Conservation (phyloP, 495 filamentous ascomycete species). For the Parathielavia hyrcaniae region DNA sequence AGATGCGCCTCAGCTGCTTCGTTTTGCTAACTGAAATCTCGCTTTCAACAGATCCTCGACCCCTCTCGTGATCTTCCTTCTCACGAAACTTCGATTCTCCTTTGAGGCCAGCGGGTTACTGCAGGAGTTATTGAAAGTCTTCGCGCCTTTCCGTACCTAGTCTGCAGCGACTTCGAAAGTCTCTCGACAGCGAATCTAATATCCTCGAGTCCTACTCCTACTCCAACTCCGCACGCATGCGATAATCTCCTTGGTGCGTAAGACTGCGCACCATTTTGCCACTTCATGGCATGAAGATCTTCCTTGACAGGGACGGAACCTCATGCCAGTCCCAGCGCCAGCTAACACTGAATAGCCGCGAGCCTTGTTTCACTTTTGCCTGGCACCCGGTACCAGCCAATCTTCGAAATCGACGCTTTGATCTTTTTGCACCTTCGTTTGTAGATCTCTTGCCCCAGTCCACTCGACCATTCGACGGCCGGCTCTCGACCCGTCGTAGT, state of each 20-base stretch:
- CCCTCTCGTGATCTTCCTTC: constrained; percentile 27
- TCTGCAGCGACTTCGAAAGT: constrained; percentile 37
- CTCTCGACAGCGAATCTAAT: constrained; percentile 26
- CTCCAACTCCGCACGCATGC: constrained; percentile 11
- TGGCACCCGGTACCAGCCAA: constrained; percentile 24
- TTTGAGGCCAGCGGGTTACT: constrained; percentile 91
- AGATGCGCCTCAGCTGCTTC: neutral
- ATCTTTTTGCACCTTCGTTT: constrained; percentile 17
- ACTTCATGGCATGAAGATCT: constrained; percentile 20
- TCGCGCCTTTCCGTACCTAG: constrained; percentile 35
- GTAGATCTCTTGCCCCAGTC: constrained; percentile 17
- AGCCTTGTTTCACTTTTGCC: constrained; percentile 35
- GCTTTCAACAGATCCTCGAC: constrained; percentile 24
- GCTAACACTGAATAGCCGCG: constrained; percentile 30
- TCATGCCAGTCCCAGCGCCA: constrained; percentile 21
- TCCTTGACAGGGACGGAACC: constrained; percentile 29
- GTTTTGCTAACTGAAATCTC: constrained; percentile 27
- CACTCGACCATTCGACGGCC: constrained; percentile 12
- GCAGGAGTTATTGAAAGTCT: constrained; percentile 62
- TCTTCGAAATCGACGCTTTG: constrained; percentile 15
- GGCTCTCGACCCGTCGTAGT: constrained; percentile 21
- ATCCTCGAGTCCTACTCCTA: constrained; percentile 13
- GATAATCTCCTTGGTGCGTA: constrained; percentile 18
- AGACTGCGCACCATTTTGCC: neutral
- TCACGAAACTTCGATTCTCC: constrained; percentile 49